Base-by-base conservation (phyloP, 2,329 filamentous ascomycete genomes). In the Penicillium sp. region DNA sequence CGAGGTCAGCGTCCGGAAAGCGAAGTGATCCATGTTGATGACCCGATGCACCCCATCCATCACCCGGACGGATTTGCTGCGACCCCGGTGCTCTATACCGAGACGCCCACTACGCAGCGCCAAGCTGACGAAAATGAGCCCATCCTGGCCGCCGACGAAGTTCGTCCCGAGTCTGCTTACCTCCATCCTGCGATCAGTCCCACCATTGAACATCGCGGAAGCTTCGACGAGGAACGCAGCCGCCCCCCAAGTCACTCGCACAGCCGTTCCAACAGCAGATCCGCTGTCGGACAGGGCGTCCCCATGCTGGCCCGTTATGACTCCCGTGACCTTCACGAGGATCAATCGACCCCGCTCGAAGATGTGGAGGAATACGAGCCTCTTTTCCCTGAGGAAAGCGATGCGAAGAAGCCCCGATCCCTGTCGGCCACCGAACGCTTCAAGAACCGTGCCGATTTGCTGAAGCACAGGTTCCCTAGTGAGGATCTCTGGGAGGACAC, bases 401-500 rank as follows among this genome's bases (percentile, higher is more conserved):
- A 43, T 43, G 77, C 79, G 3, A 79, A 82, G 47, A 73, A 77
- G 46, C 71, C 77, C 25, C 72, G 77, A 48, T 73, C 73, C 7
- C 63, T 76, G 43, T 75, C 75, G n/a, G 70, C 75, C 29, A 72
- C 72, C 29, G 76, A 82, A 49, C 77, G 77, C 54, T 73, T 82
- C 56, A 82, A 81, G 66, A 70, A 68, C 47, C 73, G 75, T 34
- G 72, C 76, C 4, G 73, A 77, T 35, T 52, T 73, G 47, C 76
- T 81, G 54, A 73, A 78, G 51, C 80, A 82, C 54, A 85, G 85
- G 52, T 98, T 98, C 69, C 93, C 93, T 1, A 96, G 90, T 67
- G 86, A 90, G 66, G 93, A 98, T 66, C 82, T 97, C 36, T 98
- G 93, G 93, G 93, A 98, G 72, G 94, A 98, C 66, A 85, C 89